phyloP scores from a whole-genome alignment of 1,139 yeast genomes.

The Pichia sp. region DNA sequence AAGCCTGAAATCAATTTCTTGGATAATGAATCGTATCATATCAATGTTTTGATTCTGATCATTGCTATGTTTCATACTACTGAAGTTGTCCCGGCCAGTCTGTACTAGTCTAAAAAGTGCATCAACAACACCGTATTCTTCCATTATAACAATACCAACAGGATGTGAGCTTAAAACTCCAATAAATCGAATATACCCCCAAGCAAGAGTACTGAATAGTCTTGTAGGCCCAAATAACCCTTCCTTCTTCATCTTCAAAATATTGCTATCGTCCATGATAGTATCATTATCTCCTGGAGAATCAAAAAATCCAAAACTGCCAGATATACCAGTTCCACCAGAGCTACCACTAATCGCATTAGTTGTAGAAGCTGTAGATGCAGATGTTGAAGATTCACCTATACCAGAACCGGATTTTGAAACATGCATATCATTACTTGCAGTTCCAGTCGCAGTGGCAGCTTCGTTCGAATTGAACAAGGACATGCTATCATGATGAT shows the following conservation, averaged over 20 bases:
- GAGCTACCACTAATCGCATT: slow-evolving; percentile 63
- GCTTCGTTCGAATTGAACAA: neutral
- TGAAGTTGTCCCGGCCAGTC: slow-evolving; percentile 25
- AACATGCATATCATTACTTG: neutral
- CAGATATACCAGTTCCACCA: slow-evolving; percentile 32
- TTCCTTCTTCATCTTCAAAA: slow-evolving; percentile 37
- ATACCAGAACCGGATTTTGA: neutral
- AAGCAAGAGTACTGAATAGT: slow-evolving; percentile 59
- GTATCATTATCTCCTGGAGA: slow-evolving; percentile 28
- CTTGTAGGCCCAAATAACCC: slow-evolving; percentile 65
- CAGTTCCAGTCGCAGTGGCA: neutral
- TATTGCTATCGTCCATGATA: neutral
- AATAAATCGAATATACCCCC: slow-evolving; percentile 73
- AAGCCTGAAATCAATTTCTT: slow-evolving; percentile 55
- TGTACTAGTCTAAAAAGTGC: slow-evolving; percentile 34
- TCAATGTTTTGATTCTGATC: slow-evolving; percentile 56
- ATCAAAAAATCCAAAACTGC: neutral
- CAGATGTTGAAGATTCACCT: neutral
- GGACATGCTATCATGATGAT: slow-evolving; percentile 1
- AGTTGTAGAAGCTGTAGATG: neutral
- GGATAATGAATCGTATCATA: slow-evolving; percentile 55
- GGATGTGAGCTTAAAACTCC: slow-evolving; percentile 62
- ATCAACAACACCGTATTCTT: slow-evolving; percentile 81
- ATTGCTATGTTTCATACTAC: slow-evolving; percentile 45
- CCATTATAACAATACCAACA: slow-evolving; percentile 63